Base-by-base conservation (phyloP, 352 stramenopile genomes). In the Phytopythium vexans region DNA sequence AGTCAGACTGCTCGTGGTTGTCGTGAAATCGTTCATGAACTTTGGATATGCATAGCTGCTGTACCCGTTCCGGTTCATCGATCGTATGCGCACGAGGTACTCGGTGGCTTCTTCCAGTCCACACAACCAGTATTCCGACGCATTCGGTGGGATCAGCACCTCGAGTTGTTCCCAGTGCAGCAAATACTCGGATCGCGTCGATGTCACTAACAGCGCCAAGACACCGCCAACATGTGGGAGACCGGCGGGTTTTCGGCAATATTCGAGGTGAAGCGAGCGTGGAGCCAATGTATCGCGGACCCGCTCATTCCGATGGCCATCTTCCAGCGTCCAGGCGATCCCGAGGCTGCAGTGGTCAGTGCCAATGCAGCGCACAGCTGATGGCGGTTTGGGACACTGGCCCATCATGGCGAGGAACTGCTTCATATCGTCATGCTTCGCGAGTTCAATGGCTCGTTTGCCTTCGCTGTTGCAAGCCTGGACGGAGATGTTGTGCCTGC, bases 41-140 rank as follows among this genome's bases (percentile, higher is more conserved):
- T 59, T 81, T 11, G 66, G 68, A 8, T 68, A n/a, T 6, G 74
- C 81, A 47, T 79, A 89, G n/a, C 69, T 62, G 39, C 79, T 79
- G 46, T 71, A 77, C 3, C 79, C 79, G 44, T 89, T 88, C 7
- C 77, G 68, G 49, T 89, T 89, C 8, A 73, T 64, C 1, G 66
- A 62, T 12, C 75, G 66, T 58, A 89, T 74, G 6, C 79, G 74
- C 3, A 89, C 58, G 32, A 88, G 63, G 16, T 89, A 88, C 37
- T 88, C 79, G 1, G 63, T 77, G 34, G 77, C 72, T 48, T 54
- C 60, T 9, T 88, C 73, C 3, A 89, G 70, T 1, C 66, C 68
- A 12, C 64, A 64, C 14, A 89, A 44, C 76, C 76, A 88, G 54
- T 88, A 74, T 21, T 86, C 74, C n/a, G 48, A 63, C 11, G 76